Percentiles rank a stretch among this genome's conserved stretches.
Evolutionary conservation across 208 protist genomes (phyloP).

Genomic region (Leptomonas seymouri): DNA sequence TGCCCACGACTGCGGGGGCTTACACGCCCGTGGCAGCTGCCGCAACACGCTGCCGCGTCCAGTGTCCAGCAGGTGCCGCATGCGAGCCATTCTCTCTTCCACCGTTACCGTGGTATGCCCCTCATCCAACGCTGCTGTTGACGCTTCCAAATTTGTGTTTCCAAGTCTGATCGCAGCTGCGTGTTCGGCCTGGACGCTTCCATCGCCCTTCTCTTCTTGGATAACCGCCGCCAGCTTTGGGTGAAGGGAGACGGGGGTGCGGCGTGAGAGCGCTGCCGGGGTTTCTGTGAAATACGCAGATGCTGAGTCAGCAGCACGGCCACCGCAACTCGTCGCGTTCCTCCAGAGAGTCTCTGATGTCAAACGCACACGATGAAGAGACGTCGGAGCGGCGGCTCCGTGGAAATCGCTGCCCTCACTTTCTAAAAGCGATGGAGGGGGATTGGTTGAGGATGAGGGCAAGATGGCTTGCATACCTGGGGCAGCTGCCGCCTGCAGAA

Average conservation of each 20-base stretch:
- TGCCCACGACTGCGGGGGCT: conserved; percentile 18
- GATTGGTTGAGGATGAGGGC: background rate
- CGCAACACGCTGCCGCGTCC: conserved; percentile 27
- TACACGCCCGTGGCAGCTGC: conserved; percentile 29
- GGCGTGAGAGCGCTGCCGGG: conserved; percentile 17
- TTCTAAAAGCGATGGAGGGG: too few relatives aligned
- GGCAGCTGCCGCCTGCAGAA: conserved; percentile 22
- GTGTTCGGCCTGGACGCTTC: background rate
- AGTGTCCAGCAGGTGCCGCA: conserved; percentile 33
- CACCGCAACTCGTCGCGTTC: background rate
- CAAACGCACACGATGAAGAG: conserved; percentile 22
- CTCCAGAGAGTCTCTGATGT: background rate
- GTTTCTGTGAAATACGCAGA: background rate
- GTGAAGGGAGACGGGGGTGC: conserved; percentile 31
- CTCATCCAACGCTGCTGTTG: background rate
- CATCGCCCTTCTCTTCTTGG: conserved; percentile 21
- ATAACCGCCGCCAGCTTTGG: conserved; percentile 13
- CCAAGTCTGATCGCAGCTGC: background rate
- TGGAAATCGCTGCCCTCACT: background rate
- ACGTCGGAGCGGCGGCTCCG: background rate
- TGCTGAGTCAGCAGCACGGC: background rate
- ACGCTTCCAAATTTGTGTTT: background rate
- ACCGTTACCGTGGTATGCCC: background rate
- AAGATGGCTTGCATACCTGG: conserved; percentile 14
- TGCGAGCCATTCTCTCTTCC: conserved; percentile 15